These are phyloP conservation scores for Pleurozium schreberi DNA, from an alignment of 225 moss, liverwort and hornwort species.

Conservation along the genomic window DNA sequence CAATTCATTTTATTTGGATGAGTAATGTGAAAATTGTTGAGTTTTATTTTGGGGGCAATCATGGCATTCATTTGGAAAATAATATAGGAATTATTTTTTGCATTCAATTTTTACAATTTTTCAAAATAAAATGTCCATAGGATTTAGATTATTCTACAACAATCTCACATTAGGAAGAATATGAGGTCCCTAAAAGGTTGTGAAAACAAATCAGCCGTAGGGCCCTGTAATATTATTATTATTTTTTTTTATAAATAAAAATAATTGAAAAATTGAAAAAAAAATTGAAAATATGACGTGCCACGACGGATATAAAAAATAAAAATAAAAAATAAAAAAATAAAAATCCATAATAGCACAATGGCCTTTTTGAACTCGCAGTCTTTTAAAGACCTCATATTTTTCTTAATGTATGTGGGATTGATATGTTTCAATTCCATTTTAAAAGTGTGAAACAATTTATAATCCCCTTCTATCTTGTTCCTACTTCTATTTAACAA, in stretches of 20 bases:
- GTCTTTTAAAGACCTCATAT: no score
- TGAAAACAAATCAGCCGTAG: no score
- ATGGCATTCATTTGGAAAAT: neutral
- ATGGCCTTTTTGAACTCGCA: no score
- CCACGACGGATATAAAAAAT: no score
- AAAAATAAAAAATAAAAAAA: no score
- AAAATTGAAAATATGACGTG: no score
- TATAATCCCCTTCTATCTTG: neutral
- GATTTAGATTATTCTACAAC: neutral
- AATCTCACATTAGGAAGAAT: rapidly evolving
- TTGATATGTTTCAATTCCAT: neutral
- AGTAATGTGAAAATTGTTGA: neutral
- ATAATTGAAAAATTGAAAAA: no score
- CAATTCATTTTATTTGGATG: neutral
- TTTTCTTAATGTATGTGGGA: no score
- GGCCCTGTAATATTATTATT: no score
- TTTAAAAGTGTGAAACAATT: neutral
- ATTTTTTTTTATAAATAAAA: no score
- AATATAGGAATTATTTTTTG: neutral
- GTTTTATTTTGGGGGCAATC: neutral
- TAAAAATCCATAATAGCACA: no score
- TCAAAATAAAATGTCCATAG: neutral
- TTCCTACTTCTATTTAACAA: neutral
- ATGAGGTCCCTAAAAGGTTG: no score
- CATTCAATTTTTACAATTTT: neutral